Conservation (phyloP, 441 rosid genomes). For the Populus hybrid region DNA sequence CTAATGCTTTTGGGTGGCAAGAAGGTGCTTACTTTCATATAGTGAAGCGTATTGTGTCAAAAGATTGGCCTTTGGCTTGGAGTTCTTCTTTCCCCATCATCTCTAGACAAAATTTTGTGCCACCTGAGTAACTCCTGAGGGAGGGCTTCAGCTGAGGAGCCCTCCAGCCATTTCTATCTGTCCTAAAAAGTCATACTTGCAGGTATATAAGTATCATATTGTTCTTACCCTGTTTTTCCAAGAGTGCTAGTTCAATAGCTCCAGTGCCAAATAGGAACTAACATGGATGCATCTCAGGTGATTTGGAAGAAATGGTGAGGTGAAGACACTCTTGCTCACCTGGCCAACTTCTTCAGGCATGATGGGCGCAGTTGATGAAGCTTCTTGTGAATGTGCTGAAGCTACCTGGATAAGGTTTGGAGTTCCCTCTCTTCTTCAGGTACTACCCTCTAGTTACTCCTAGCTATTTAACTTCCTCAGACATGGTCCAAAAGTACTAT, state of each 20-base stretch:
- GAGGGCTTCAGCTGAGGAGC: too few species aligned
- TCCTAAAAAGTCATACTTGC: slow-evolving; percentile 86
- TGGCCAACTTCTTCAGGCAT: slow-evolving; percentile 86
- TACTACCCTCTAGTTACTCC: slow-evolving; percentile 24
- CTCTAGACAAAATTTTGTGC: too few species aligned
- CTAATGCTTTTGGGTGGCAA: too few species aligned
- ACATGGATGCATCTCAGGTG: slow-evolving; percentile 43
- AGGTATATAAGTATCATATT: slow-evolving; percentile 46
- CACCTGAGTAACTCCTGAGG: too few species aligned
- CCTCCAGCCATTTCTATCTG: slow-evolving; percentile 85
- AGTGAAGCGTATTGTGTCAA: too few species aligned
- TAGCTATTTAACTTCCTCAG: slow-evolving; percentile 3
- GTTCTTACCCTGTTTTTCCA: slow-evolving; percentile 12
- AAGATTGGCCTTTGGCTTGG: too few species aligned
- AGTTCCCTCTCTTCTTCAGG: slow-evolving; percentile 89
- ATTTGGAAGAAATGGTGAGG: slow-evolving; percentile 93
- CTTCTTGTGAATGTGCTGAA: slow-evolving; percentile 80
- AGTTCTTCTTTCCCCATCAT: too few species aligned
- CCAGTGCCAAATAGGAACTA: slow-evolving; percentile 16
- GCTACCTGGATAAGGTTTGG: slow-evolving; percentile 84
- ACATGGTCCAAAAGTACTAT: background rate
- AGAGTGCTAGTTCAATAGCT: slow-evolving; percentile 11
- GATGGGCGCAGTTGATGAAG: slow-evolving; percentile 75
- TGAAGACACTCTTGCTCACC: slow-evolving; percentile 95
- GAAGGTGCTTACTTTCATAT: too few species aligned